Percentiles rank a stretch among this genome's conserved stretches.
These are phyloP conservation scores for Cicer pinnatifidum DNA, from an alignment of 306 rosid species.

Conservation along the genomic window DNA sequence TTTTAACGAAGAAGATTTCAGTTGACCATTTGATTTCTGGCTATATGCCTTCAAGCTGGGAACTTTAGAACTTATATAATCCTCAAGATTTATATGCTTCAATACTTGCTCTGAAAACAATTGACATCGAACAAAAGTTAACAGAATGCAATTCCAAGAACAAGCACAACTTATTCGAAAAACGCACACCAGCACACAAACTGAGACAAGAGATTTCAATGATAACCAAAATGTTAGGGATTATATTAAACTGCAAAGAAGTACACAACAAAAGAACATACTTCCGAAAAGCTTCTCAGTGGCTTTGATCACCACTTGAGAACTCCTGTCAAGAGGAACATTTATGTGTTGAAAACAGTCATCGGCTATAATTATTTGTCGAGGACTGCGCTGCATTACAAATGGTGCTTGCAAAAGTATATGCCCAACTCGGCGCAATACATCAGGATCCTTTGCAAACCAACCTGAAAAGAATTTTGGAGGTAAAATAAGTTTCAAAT, in stretches of 20 bases:
- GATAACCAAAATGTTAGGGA: slow-evolving; percentile 23
- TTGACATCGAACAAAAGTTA: slow-evolving; percentile 37
- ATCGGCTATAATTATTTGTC: slow-evolving; percentile 80
- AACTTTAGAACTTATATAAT: slow-evolving; percentile 69
- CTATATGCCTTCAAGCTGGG: slow-evolving; percentile 72
- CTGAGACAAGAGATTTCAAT: slow-evolving; percentile 10
- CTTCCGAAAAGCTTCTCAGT: slow-evolving; percentile 90
- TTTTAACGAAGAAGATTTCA: slow-evolving; percentile 58
- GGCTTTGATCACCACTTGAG: slow-evolving; percentile 80
- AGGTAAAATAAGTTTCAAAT: slow-evolving; percentile 31
- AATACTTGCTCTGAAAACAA: slow-evolving; percentile 73
- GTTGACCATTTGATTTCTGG: slow-evolving; percentile 69
- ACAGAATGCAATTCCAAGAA: slow-evolving; percentile 13
- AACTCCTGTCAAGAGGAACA: slow-evolving; percentile 73
- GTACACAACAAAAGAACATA: slow-evolving; percentile 54
- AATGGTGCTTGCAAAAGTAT: slow-evolving; percentile 81
- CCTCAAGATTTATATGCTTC: slow-evolving; percentile 80
- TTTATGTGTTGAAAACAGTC: slow-evolving; percentile 84
- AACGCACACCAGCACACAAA: neutral
- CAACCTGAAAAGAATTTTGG: slow-evolving; percentile 66
- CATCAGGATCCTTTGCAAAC: slow-evolving; percentile 86
- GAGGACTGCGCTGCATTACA: slow-evolving; percentile 68
- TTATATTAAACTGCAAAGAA: slow-evolving; percentile 29
- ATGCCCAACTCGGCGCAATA: slow-evolving; percentile 80
- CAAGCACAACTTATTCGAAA: slow-evolving; percentile 2